phyloP scores from a whole-genome alignment of 306 rosid species.

The Citrullus amarus region DNA sequence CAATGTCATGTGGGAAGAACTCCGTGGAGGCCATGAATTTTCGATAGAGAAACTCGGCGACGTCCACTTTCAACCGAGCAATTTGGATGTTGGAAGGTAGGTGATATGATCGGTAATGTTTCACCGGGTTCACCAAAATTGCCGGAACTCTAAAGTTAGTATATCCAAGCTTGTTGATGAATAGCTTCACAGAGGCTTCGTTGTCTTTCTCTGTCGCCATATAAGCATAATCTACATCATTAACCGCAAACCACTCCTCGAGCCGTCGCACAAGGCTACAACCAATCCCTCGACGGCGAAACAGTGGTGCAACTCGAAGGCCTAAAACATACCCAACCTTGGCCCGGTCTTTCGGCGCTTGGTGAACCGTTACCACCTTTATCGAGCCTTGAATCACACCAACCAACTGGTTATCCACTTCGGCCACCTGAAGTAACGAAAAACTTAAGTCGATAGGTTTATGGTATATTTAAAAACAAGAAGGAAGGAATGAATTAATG shows the following conservation, averaged over 20 bases:
- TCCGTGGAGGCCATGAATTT: conserved; percentile 59
- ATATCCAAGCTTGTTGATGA: conserved; percentile 45
- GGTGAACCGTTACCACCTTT: conserved; percentile 54
- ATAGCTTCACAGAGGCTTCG: conserved; percentile 59
- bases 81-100: conserved; percentile 46
- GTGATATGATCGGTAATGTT: conserved; percentile 18
- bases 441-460: not conserved
- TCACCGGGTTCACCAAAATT: conserved; percentile 54
- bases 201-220: conserved; percentile 85
- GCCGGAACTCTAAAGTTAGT: conserved; percentile 62
- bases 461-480: not conserved
- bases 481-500: not conserved
- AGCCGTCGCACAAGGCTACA: conserved; percentile 41
- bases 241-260: conserved; percentile 67
- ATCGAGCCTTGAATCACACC: conserved; percentile 89
- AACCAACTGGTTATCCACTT: conserved; percentile 49
- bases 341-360: conserved; percentile 41
- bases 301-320: conserved; percentile 45
- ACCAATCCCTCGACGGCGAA: conserved; percentile 60
- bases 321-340: conserved; percentile 81
- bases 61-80: conserved; percentile 37
- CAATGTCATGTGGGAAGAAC: conserved; percentile 72
- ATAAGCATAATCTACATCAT: conserved; percentile 74
- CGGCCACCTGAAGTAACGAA: conserved; percentile 48
- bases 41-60: conserved; percentile 58